phyloP scores from a whole-genome alignment of 2,329 filamentous ascomycete genomes.

The Botrytis fabae region DNA sequence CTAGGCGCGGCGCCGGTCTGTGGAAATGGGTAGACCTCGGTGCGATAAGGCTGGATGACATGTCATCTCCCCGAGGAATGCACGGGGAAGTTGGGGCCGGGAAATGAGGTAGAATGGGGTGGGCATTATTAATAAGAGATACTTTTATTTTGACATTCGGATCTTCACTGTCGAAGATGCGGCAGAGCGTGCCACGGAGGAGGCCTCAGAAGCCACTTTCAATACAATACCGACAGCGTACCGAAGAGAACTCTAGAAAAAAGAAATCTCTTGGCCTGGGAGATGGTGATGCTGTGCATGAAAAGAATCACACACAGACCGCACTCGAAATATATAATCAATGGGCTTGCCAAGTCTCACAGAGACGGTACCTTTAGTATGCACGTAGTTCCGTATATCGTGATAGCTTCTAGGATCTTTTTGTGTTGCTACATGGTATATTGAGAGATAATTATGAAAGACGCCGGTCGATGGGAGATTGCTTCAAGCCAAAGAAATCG shows the following conservation, averaged over 20 bases:
- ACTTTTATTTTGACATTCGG: not conserved
- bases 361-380: not conserved
- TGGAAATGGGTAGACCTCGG: constrained; percentile 1
- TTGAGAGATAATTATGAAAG: not conserved
- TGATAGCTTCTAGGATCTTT: not conserved
- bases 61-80: not conserved
- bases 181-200: not conserved
- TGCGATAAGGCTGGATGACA: not conserved
- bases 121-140: not conserved
- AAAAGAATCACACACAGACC: not conserved
- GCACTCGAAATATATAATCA: not conserved
- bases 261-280: not conserved
- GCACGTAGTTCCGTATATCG: not conserved
- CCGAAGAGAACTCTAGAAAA: too few relatives aligned
- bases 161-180: not conserved
- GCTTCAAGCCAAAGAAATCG: not conserved
- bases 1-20: not conserved
- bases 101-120: not conserved
- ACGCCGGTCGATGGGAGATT: not conserved
- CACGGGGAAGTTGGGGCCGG: not conserved
- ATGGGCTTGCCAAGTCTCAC: not conserved
- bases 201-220: not conserved
- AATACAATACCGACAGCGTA: not conserved
- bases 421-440: not conserved
- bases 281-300: not conserved